Base-by-base conservation (phyloP, 352 stramenopile genomes). In the Halophytophthora batemanensis region DNA sequence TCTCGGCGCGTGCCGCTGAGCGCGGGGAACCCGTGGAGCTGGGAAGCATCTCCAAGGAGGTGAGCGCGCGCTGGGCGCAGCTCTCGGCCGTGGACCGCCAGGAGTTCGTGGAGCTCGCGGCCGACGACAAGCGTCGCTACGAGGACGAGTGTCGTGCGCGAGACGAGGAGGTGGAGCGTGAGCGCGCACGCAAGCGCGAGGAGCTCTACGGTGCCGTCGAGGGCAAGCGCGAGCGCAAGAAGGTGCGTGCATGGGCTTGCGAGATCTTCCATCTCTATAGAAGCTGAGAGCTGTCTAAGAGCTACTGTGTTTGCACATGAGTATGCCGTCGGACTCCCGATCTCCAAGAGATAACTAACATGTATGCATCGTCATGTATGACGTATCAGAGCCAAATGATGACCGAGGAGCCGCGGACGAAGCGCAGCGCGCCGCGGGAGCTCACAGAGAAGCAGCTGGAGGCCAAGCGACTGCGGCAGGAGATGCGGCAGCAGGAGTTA, bases 141-240 rank as follows among this genome's bases (percentile, higher is more conserved):
- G 82, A 93, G 6, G 77, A 84, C 31, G 82, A 90, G 41, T 92
- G 78, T 48, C 75, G 78, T 34, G 59, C 63, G n/a, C 73, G 82
- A 2, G 84, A 95, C 59, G 61, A 82, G 34, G 62, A 84, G 34
- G 81, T 95, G 42, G 82, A 92, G 50, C 62, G 48, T 35, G 77
- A 87, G 38, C 84, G 79, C 33, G 81, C 86, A 40, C 64, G 72
- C 35, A 93, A 91, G 62, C 67, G 82, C 15, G 76, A 92, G 10
- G 82, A 93, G 36, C 48, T 87, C 56, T 79, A 89, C 35, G 69
- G 69, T 1, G 54, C 59, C 0, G 78, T 91, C 2, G 79, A 94
- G n/a, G 83, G 83, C 59, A 90, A 87, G 56, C 83, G 83, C 31
- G 83, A 92, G 50, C 81, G 84, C 45, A 94, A 94, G 55, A 77